phyloP scores from a whole-genome alignment of 2,329 filamentous ascomycete genomes.

The Sarocladium kiliense region DNA sequence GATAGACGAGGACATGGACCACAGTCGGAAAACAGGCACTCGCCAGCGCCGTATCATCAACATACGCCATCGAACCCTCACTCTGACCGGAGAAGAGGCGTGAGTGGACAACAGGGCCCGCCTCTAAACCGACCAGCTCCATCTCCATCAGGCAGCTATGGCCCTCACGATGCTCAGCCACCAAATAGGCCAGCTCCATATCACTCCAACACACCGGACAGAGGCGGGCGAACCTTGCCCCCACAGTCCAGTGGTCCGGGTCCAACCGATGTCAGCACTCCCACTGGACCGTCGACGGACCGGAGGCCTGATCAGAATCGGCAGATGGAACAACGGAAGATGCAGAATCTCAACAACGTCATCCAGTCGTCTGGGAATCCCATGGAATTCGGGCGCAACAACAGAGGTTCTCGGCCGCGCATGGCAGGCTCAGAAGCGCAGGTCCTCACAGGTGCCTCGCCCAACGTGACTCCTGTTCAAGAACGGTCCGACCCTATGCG shows the following conservation, averaged over 20 bases:
- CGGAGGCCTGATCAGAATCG: neutral
- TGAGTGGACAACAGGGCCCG: neutral
- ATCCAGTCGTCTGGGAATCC: conserved; percentile 1
- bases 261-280: conserved; percentile 1
- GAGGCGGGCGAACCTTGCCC: neutral
- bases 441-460: conserved; percentile 49
- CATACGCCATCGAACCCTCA: neutral
- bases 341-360: conserved; percentile 6
- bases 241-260: neutral
- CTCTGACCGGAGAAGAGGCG: neutral
- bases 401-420: conserved; percentile 28
- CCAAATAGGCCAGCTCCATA: neutral
- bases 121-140: neutral
- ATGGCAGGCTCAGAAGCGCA: conserved; percentile 50
- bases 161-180: neutral
- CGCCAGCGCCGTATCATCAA: neutral
- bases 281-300: neutral
- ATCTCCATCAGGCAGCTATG: neutral
- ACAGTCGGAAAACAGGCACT: conserved; percentile 3
- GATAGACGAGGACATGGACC: conserved; percentile 32
- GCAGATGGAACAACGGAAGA: conserved; percentile 6
- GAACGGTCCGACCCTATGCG: conserved; percentile 43
- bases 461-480: conserved; percentile 40
- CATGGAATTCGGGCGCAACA: conserved; percentile 19
- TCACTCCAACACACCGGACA: neutral